These are phyloP conservation scores for Amanita pseudoporphyria DNA, from an alignment of 768 basidiomycete species.

Conservation along the genomic window DNA sequence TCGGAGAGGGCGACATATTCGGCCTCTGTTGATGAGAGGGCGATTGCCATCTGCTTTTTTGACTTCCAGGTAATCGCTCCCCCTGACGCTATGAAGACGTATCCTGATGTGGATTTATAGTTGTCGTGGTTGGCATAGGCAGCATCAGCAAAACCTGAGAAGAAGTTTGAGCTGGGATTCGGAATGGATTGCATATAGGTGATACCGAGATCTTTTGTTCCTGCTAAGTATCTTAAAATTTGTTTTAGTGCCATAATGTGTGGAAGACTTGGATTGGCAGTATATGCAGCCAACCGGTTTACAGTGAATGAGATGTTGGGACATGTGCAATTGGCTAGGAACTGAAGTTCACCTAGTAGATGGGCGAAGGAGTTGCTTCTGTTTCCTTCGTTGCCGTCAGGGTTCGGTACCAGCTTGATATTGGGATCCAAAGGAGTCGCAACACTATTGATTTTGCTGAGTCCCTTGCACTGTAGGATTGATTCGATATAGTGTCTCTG, in stretches of 20 bases:
- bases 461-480: too few relatives aligned
- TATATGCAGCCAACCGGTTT: not conserved
- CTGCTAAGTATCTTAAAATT: constrained; percentile 1
- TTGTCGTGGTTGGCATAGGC: not conserved
- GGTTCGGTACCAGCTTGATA: not conserved
- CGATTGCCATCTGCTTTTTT: too few relatives aligned
- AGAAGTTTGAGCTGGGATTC: too few relatives aligned
- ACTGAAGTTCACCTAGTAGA: not conserved
- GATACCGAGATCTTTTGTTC: not conserved
- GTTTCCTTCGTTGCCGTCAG: not conserved
- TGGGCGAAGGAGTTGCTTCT: not conserved
- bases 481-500: too few relatives aligned
- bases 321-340: not conserved
- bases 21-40: too few relatives aligned
- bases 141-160: not conserved
- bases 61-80: too few relatives aligned
- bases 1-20: too few relatives aligned
- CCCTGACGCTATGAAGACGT: too few relatives aligned
- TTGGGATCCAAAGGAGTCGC: constrained; percentile 3
- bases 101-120: too few relatives aligned
- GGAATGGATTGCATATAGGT: not conserved
- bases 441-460: constrained; percentile 8
- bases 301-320: constrained; percentile 9
- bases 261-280: not conserved
- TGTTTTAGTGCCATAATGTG: not conserved